Percentiles rank a stretch among this genome's conserved stretches.
phyloP scores from a whole-genome alignment of 1,284 basidiomycete species.

The Ganoderma resinaceum region DNA sequence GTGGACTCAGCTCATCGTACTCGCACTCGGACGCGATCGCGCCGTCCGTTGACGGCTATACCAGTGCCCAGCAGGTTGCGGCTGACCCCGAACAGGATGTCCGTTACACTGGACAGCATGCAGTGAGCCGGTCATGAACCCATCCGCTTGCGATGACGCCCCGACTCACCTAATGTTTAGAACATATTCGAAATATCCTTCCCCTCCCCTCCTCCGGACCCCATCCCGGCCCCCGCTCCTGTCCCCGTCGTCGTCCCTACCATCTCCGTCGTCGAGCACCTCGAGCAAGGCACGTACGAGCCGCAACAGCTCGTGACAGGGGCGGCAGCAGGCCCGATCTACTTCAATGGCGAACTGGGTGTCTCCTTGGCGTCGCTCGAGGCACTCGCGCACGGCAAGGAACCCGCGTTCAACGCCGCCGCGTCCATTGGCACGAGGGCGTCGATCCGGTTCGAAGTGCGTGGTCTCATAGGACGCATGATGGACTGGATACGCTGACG shows the following conservation, averaged over 20 bases:
- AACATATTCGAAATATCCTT: not conserved
- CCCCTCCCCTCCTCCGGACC: not conserved
- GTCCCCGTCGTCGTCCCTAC: too few species aligned
- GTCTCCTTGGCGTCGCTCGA: not conserved
- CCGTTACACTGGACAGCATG: not conserved
- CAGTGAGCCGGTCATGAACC: not conserved
- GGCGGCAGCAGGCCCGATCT: not conserved
- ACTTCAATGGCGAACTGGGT: not conserved
- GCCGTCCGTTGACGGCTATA: not conserved
- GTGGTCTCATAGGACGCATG: not conserved
- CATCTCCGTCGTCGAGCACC: slow-evolving; percentile 2
- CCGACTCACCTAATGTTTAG: not conserved
- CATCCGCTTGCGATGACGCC: not conserved
- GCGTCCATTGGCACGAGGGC: slow-evolving; percentile 9
- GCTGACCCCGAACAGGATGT: not conserved
- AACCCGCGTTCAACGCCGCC: not conserved
- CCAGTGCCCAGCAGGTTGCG: not conserved
- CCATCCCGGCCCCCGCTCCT: not conserved
- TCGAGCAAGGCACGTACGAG: slow-evolving; percentile 4
- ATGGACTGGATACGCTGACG: not conserved
- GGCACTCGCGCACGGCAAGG: not conserved
- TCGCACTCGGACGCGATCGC: not conserved
- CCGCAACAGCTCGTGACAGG: not conserved
- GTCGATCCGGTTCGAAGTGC: slow-evolving; percentile 11
- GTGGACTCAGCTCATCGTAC: not conserved